Evolutionary conservation across 371 early-diverging fungal species (phyloP), one percentile per base, ranked within the genome.

Genomic region (Apophysomyces variabilis): DNA sequence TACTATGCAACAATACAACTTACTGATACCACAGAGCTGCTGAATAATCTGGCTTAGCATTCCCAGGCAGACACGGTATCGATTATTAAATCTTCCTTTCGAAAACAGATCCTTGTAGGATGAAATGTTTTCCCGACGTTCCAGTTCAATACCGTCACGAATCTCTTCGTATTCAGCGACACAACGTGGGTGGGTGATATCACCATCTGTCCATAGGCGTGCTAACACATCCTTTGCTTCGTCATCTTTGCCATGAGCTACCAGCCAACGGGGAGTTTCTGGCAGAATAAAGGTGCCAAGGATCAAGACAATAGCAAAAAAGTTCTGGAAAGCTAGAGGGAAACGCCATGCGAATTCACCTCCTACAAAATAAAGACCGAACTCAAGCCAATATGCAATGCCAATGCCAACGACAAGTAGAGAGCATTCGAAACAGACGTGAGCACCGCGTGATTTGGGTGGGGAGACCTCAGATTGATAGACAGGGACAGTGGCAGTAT

Each of bases 191-290:
- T 78, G 72, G 11, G 50, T 73, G 14, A 60, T 65, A 56, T 74
- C 70, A 36, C 76, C 74, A 44, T 69, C 75, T 36, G 70, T 68
- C 63, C 75, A 73, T 1, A 82, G 70, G 46, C 75, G 72, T 50
- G 77, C 78, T 39, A 82, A 63, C 3, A 82, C 77, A 21, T 70
- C 71, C 60, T 79, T 76, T 37, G 72, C 70, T 36, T 78, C 75
- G 6, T 77, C 77, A 16, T 68, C 71, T 37, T 68, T 46, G 39
- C 78, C 80, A 26, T 84, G 77, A 47, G 77, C 70, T 44, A 82
- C 63, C 14, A 87, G 63, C 87, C 87, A 87, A 70, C 87, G 85
- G 45, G 87, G 86, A 8, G 87, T 76, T 58, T 84, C 85, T 12
- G 87, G 87, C 11, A 87, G 76, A 62, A 85, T 50, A 38, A 79